These are phyloP conservation scores for Corchorus olitorius DNA, from an alignment of 345 rosid species.

Conservation along the genomic window DNA sequence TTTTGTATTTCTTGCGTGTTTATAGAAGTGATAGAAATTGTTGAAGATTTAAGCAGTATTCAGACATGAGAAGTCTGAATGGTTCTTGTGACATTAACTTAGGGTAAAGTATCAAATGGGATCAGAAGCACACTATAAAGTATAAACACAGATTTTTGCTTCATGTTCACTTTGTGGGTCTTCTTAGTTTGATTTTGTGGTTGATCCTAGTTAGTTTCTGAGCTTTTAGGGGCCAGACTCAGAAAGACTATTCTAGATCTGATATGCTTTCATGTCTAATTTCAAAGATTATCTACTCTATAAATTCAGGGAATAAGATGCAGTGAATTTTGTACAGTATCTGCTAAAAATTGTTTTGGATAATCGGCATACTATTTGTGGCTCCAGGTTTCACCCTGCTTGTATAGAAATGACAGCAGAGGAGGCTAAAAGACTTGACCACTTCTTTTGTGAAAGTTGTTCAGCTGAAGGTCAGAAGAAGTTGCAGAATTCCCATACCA, in stretches of 20 bases:
- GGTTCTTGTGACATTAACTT: neutral
- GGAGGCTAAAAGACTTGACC: constrained; percentile 80
- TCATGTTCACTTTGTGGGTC: neutral
- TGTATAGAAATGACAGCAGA: constrained; percentile 89
- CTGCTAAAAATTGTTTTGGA: constrained; percentile 21
- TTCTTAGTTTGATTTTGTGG: constrained; percentile 8
- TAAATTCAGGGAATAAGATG: constrained; percentile 2
- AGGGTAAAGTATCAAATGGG: neutral
- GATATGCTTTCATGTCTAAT: constrained; percentile 6
- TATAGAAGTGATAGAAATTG: neutral
- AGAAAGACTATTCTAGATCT: constrained; percentile 7
- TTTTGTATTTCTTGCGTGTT: neutral
- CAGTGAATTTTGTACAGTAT: constrained; percentile 16
- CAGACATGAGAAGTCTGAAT: neutral
- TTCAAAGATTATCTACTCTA: constrained; percentile 2
- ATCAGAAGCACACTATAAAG: neutral
- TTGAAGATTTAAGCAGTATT: neutral
- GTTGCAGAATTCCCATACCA: constrained; percentile 56
- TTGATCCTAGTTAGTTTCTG: neutral
- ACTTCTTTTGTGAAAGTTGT: constrained; percentile 86
- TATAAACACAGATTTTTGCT: neutral
- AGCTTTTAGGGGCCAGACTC: neutral
- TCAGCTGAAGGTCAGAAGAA: constrained; percentile 64
- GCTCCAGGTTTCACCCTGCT: constrained; percentile 98
- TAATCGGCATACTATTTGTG: constrained; percentile 48